Percentiles rank a stretch among this genome's conserved stretches.
These are phyloP conservation scores for Penicillium macrosclerotiorum DNA, from an alignment of 495 filamentous ascomycete species.

Conservation along the genomic window DNA sequence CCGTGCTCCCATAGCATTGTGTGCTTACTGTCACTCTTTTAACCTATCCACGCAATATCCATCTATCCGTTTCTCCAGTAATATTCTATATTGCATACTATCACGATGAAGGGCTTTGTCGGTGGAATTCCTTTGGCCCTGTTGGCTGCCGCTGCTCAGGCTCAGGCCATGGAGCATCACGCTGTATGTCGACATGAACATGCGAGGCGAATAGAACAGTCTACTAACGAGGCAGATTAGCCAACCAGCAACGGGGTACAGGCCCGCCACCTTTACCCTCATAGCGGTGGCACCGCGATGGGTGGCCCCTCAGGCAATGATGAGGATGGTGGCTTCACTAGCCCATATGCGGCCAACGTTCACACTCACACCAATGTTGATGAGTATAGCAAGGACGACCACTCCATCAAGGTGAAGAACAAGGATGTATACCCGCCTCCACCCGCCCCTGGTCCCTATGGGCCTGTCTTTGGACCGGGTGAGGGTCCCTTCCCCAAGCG, in stretches of 20 bases:
- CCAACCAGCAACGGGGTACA: not conserved
- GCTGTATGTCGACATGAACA: slow-evolving; percentile 5
- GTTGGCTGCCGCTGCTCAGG: slow-evolving; percentile 37
- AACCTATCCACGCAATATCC: slow-evolving; percentile 6
- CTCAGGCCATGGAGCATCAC: slow-evolving; percentile 25
- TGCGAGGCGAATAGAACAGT: not conserved
- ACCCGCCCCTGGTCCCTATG: not conserved
- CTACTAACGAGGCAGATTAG: not conserved
- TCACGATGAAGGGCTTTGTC: slow-evolving; percentile 41
- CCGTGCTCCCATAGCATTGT: slow-evolving; percentile 11
- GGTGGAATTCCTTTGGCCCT: slow-evolving; percentile 40
- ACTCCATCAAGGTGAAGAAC: slow-evolving; percentile 25
- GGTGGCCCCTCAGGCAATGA: slow-evolving; percentile 27
- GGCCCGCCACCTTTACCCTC: not conserved
- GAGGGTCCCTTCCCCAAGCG: slow-evolving; percentile 21
- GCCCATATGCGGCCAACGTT: slow-evolving; percentile 14
- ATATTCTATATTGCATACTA: slow-evolving; percentile 1
- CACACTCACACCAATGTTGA: slow-evolving; percentile 22
- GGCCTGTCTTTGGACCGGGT: slow-evolving; percentile 13
- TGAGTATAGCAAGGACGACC: slow-evolving; percentile 30
- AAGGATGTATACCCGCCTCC: slow-evolving; percentile 16
- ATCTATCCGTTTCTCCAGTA: slow-evolving; percentile 14
- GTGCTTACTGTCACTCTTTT: slow-evolving; percentile 32
- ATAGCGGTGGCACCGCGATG: slow-evolving; percentile 18
- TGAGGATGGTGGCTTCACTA: slow-evolving; percentile 13